Evolutionary conservation across 2,329 filamentous ascomycete genomes (phyloP), one percentile per base, ranked within the genome.

Genomic region (Paraphaeosphaeria minitans): DNA sequence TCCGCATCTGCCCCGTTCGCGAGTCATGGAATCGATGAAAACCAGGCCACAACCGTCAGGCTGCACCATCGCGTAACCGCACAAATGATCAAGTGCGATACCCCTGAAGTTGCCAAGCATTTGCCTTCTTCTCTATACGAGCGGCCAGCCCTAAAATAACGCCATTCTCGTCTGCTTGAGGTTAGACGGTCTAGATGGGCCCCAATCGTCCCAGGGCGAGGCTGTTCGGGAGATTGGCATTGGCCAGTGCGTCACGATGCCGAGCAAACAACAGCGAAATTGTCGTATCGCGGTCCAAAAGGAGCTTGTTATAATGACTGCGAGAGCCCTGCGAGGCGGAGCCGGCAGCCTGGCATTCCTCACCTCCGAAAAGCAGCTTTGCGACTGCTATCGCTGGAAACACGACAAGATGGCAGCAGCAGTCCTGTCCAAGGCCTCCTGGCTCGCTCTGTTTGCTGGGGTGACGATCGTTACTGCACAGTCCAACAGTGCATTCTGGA

Each of bases 241-340:
- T 55, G 19, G 48, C 22, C 31, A 7, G 51, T 33, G 33, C 53
- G 35, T 9, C 33, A 12, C 43, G 24, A 10, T 43, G 33, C 47
- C 56, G 16, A 58, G 39, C 22, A 45, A 54, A 54, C 54, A 24
- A 58, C 43, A 35, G n/a, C 13, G 37, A 50, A 54, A 29, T 31
- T 50, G 33, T 42, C 27, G 39, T 22, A 46, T 31, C 19, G 31
- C n/a, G 45, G 10, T 45, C 50, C 31, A 50, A 29, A 35, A 45
- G 42, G 41, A 60, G 59, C 37, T 70, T 70, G 71, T 68, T 70
- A 72, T 68, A 65, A 66, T 65, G 56, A 62, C 53, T 39, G 50
- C 48, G 56, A 31, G 45, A 48, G 49, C 65, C 69, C 60, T 65
- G 46, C 54, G 24, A 57, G 56, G 43, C 47, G n/a, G 24, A 22